Evolutionary conservation across 352 stramenopile genomes (phyloP).

Genomic region (Phytophthora sp.): DNA sequence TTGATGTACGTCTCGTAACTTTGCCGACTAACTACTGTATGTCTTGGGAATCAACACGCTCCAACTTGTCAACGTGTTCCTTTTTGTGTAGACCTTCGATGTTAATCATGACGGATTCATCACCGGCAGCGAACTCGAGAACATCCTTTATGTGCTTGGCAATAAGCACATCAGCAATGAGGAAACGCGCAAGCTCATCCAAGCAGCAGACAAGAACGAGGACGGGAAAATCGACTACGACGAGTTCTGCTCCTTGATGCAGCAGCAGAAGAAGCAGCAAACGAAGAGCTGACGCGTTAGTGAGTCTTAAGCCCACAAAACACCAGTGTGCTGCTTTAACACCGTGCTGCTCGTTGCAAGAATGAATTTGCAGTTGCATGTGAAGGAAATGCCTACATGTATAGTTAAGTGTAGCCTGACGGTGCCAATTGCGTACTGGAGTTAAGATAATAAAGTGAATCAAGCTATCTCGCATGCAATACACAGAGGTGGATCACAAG

Average conservation of each 20-base stretch:
- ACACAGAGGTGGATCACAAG: too few relatives aligned
- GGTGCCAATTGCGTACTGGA: not conserved
- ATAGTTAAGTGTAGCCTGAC: too few relatives aligned
- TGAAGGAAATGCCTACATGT: too few relatives aligned
- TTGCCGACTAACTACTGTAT: too few relatives aligned
- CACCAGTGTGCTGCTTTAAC: too few relatives aligned
- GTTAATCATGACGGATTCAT: constrained; percentile 77
- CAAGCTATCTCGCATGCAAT: too few relatives aligned
- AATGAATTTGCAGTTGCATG: too few relatives aligned
- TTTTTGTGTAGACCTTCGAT: constrained; percentile 60
- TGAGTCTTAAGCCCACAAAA: not conserved
- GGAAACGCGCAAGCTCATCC: constrained; percentile 68
- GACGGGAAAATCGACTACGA: constrained; percentile 89
- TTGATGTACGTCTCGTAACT: constrained; percentile 44
- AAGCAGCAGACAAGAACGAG: constrained; percentile 78
- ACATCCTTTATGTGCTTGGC: constrained; percentile 69
- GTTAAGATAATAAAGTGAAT: too few relatives aligned
- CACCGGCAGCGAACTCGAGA: constrained; percentile 61
- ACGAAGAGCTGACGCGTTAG: constrained; percentile 10
- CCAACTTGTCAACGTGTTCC: not conserved
- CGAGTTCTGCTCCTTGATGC: constrained; percentile 83
- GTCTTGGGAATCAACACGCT: too few relatives aligned
- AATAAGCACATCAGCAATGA: constrained; percentile 51
- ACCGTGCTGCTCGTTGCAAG: too few relatives aligned
- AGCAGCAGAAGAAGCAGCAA: constrained; percentile 19